These are phyloP conservation scores for Nemania diffusa DNA, from an alignment of 2,329 filamentous ascomycete species.

Conservation along the genomic window DNA sequence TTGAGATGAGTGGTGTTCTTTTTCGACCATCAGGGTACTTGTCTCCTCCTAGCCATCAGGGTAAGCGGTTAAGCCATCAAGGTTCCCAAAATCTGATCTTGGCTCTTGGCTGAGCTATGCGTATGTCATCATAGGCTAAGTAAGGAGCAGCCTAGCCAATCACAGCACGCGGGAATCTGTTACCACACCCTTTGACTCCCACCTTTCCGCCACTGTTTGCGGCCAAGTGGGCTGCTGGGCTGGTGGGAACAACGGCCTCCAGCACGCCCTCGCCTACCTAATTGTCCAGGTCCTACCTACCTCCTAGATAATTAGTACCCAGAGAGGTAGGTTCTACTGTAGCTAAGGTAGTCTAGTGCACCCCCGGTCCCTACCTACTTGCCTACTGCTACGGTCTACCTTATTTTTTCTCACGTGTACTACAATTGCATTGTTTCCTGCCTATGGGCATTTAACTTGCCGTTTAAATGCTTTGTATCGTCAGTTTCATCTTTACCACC, in stretches of 20 bases:
- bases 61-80: slow-evolving; percentile 40
- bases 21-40: not conserved
- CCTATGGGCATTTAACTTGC: not conserved
- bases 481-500: not conserved
- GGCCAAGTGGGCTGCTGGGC: no score
- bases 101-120: slow-evolving; percentile 7
- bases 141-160: slow-evolving; percentile 35
- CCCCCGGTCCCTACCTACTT: no score
- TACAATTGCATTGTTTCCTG: not conserved
- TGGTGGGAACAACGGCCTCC: not conserved
- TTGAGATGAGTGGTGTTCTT: no score
- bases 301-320: no score
- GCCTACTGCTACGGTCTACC: not conserved
- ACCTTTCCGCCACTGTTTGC: slow-evolving; percentile 17
- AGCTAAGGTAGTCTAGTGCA: no score
- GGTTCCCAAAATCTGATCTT: slow-evolving; percentile 40
- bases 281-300: no score
- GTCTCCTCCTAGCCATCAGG: not conserved
- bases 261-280: not conserved
- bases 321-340: no score
- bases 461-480: not conserved
- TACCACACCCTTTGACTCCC: slow-evolving; percentile 26
- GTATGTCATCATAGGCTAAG: slow-evolving; percentile 38
- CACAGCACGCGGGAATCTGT: slow-evolving; percentile 32
- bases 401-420: no score